Conservation (phyloP, 768 basidiomycete species). For the Chlorophyllum brunneum region DNA sequence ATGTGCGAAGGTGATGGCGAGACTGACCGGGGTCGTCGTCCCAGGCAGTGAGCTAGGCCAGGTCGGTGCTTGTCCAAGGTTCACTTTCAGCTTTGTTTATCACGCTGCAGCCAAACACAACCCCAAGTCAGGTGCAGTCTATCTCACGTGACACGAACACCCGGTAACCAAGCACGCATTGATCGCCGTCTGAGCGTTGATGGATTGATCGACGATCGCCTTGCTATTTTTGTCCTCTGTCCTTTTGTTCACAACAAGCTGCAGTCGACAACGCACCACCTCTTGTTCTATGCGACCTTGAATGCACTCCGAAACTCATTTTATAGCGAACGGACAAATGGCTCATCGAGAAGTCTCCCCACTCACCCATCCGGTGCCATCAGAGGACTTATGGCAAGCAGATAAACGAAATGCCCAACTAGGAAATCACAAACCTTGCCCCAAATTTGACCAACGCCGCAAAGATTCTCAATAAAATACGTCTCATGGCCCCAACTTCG, state of each 20-base stretch:
- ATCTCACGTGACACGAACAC: slow-evolving; percentile 14
- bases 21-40: slow-evolving; percentile 24
- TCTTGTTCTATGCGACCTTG: too few species aligned
- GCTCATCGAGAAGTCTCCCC: too few species aligned
- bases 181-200: background rate
- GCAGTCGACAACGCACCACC: too few species aligned
- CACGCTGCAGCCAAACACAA: slow-evolving; percentile 25
- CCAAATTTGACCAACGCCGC: slow-evolving; percentile 28
- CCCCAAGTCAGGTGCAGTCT: slow-evolving; percentile 27
- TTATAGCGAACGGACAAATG: too few species aligned
- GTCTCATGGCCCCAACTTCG: slow-evolving; percentile 4
- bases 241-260: background rate
- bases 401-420: slow-evolving; percentile 45
- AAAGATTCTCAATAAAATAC: slow-evolving; percentile 13
- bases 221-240: background rate
- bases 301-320: too few species aligned
- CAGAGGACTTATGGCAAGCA: slow-evolving; percentile 1
- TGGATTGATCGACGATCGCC: background rate
- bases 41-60: slow-evolving; percentile 18
- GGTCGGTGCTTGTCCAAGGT: slow-evolving; percentile 29
- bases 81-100: slow-evolving; percentile 35
- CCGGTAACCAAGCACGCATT: background rate
- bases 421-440: slow-evolving; percentile 39
- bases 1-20: slow-evolving; percentile 8
- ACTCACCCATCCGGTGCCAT: background rate